Evolutionary conservation across 257 asterid species (phyloP), one percentile per base, ranked within the genome.

Genomic region (Fraxinus cuspidata): DNA sequence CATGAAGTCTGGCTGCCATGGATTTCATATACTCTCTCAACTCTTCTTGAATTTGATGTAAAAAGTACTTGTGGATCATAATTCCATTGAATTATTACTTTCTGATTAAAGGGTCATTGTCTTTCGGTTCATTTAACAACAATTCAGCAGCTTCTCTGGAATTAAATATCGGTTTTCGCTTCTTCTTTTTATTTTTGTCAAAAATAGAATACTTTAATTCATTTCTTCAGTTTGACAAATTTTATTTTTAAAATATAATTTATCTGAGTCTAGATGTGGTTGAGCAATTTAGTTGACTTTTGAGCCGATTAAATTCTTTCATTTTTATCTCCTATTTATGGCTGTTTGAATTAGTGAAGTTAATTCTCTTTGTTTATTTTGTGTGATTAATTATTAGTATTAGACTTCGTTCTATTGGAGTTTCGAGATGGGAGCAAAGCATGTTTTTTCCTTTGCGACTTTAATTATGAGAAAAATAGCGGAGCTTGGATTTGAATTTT

Each of bases 401-500:
- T 29, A 6, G 11, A 44, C 38, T 73, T 77, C 70, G 28, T 76
- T 77, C 74, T 63, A 15, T 34, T 65, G 77, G 74, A 71, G 73
- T 79, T 68, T 71, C 38, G 72, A 70, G 80, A 77, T 81, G 73
- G 42, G 40, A 72, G 70, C 37, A 71, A 73, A 67, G 25, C 16
- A 71, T 40, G 23, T 56, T 1, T 60, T 60, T 42, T 38, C 3
- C 16, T 42, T 73, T 5, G 4, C 78, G 60, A 56, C 40, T 71
- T 64, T 76, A 81, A n/a, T 77, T 74, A 31, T 74, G 90, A 96
- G 99, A 86, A 96, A 96, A 90, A 84, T 93, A 97, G 92, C 89
- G 18, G 97, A 96, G 75, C 91, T 90, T 71, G 98, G 99, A 35
- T 96, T 76, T 74, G 90, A 87, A 38, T 2, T 42, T 42, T 42